These are phyloP conservation scores for Moelleriella libera DNA, from an alignment of 2,329 filamentous ascomycete species.

Conservation along the genomic window DNA sequence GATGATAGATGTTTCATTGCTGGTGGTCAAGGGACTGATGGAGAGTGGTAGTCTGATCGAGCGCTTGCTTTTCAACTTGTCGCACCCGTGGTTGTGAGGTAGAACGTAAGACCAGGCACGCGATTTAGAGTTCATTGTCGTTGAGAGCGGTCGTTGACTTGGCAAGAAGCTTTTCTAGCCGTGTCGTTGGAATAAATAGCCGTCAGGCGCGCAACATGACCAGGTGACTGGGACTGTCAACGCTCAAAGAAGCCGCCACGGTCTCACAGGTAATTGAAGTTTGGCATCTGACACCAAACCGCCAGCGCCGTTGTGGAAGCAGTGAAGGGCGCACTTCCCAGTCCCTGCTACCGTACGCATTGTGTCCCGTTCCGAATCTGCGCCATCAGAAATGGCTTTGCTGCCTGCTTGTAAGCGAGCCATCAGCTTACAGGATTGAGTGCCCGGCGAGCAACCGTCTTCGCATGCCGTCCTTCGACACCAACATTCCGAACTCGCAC, in stretches of 20 bases:
- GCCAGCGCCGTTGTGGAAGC: neutral
- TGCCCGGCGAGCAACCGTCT: too few relatives aligned
- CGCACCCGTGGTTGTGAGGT: neutral
- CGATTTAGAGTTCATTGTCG: neutral
- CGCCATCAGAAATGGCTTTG: neutral
- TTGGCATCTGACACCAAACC: neutral
- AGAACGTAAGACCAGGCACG: neutral
- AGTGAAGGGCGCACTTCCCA: neutral
- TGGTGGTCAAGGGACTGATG: neutral
- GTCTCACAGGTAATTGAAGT: constrained; percentile 3
- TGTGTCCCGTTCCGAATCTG: neutral
- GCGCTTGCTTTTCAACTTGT: neutral
- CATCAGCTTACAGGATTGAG: too few relatives aligned
- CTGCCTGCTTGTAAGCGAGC: too few relatives aligned
- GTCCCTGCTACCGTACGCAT: neutral
- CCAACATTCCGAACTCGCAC: too few relatives aligned
- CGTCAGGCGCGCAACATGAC: constrained; percentile 1
- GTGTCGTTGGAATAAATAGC: constrained; percentile 1
- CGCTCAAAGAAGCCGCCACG: constrained; percentile 5
- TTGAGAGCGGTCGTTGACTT: neutral
- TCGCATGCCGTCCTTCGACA: too few relatives aligned
- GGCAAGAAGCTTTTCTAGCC: neutral
- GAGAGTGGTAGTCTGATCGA: neutral
- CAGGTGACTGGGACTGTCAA: constrained; percentile 1
- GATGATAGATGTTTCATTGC: neutral